A percentile compares a stretch with the other conserved stretches of the same genome.
phyloP scores from a whole-genome alignment of 2,329 filamentous ascomycete species.

The Neoscytalidium dimidiatum region DNA sequence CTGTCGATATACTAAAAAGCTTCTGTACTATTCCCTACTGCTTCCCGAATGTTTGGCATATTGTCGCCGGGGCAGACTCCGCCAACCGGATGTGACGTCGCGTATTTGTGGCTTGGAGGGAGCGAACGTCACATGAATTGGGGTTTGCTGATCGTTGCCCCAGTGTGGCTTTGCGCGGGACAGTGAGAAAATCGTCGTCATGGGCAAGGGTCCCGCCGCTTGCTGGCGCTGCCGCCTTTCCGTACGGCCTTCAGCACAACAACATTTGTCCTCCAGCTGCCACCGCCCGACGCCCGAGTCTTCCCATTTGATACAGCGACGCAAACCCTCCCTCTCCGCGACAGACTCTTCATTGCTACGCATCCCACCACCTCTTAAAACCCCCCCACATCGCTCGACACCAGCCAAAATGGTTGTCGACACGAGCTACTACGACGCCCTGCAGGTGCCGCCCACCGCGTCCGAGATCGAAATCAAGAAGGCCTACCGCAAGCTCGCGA shows the following conservation, averaged over 20 bases:
- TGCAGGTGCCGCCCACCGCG: slow-evolving; percentile 82
- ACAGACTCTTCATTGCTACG: background rate
- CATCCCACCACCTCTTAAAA: background rate
- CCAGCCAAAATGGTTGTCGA: slow-evolving; percentile 74
- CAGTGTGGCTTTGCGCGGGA: slow-evolving; percentile 10
- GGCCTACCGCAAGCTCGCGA: slow-evolving; percentile 88
- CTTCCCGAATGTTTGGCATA: background rate
- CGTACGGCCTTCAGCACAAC: background rate
- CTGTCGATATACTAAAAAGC: slow-evolving; percentile 17
- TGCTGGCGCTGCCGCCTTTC: slow-evolving; percentile 9
- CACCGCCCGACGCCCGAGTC: background rate
- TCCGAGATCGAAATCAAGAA: slow-evolving; percentile 95
- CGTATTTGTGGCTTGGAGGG: slow-evolving; percentile 7
- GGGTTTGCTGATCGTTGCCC: slow-evolving; percentile 14
- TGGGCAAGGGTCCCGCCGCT: slow-evolving; percentile 18
- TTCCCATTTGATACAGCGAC: background rate
- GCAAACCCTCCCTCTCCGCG: background rate
- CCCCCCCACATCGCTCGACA: slow-evolving; percentile 17
- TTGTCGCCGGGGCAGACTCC: background rate
- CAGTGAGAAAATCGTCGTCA: slow-evolving; percentile 17
- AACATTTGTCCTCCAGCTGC: slow-evolving; percentile 6
- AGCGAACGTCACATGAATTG: background rate
- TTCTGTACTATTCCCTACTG: background rate
- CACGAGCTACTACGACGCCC: slow-evolving; percentile 83
- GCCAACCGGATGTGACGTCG: background rate